Evolutionary conservation across 2,329 filamentous ascomycete species (phyloP), one percentile per base, ranked within the genome.

Genomic region (Calycina herbarum): DNA sequence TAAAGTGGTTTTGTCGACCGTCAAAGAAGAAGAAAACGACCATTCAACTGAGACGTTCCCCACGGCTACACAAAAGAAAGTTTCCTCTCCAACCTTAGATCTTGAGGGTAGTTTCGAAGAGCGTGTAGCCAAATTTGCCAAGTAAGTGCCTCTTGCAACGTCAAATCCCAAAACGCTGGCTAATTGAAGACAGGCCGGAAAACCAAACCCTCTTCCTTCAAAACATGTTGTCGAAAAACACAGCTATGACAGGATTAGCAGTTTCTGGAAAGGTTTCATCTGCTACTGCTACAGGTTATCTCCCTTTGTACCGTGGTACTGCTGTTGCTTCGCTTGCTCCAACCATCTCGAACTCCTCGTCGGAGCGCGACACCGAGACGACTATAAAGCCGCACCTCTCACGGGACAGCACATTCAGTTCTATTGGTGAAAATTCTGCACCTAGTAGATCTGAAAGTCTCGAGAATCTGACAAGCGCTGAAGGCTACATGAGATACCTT

Each of bases 281-380:
- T 33, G 69, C 72, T 42, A 76, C 69, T 60, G 75, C 73, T 62
- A 72, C 73, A 62, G 76, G 76, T 29, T 75, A 71, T 62, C 67
- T 77, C 20, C 76, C 74, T 59, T 73, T 73, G 51, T 76, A 76
- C 57, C 69, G 71, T 45, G 76, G 74, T 35, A 72, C 72, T 59
- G 75, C 76, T 24, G 71, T 69, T 62, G 74, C 74, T 31, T 76
- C 74, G 59, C 72, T 76, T 15, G 69, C 70, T 45, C 74, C 75
- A 33, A 66, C 69, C 31, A 70, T 69, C 56, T 64, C 68, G 35
- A 70, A 67, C 40, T 35, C 64, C 56, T 24, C 60, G 13, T 10
- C 57, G 5, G 67, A 67, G 7, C 66, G 64, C 57, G 66, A 67
- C 17, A 8, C 17, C 27, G 68, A 71, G 24, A 45, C 58, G 27